Conservation (phyloP, 2,329 filamentous ascomycete species). For the Podosphaera aphanis region DNA sequence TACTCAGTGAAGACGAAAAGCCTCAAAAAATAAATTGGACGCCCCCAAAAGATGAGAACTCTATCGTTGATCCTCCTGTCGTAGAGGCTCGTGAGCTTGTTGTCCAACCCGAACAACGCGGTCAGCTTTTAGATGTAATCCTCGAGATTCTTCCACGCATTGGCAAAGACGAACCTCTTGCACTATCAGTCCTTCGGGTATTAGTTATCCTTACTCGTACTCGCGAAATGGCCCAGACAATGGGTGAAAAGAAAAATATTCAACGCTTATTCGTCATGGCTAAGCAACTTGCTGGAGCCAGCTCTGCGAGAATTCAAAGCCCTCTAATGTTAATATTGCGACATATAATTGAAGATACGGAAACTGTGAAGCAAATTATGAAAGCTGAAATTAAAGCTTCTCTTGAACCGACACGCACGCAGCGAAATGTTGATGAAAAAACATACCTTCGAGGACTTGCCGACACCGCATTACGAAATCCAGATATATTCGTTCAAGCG, state of each 20-base stretch:
- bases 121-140: slow-evolving; percentile 50
- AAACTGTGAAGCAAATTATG: slow-evolving; percentile 79
- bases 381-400: slow-evolving; percentile 62
- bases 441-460: slow-evolving; percentile 56
- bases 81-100: slow-evolving; percentile 36
- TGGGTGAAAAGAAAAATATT: slow-evolving; percentile 75
- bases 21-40: slow-evolving; percentile 54
- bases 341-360: slow-evolving; percentile 84
- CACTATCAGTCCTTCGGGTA: slow-evolving; percentile 60
- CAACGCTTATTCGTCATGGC: slow-evolving; percentile 85
- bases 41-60: slow-evolving; percentile 25
- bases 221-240: slow-evolving; percentile 45
- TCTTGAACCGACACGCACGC: slow-evolving; percentile 33
- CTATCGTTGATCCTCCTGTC: slow-evolving; percentile 28
- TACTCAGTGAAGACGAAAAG: slow-evolving; percentile 74
- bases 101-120: slow-evolving; percentile 40
- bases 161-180: slow-evolving; percentile 67
- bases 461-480: slow-evolving; percentile 57
- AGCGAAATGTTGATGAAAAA: slow-evolving; percentile 41
- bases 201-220: slow-evolving; percentile 71
- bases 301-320: slow-evolving; percentile 49
- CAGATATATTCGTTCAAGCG: slow-evolving; percentile 67
- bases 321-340: slow-evolving; percentile 53
- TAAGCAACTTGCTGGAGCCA: slow-evolving; percentile 64
- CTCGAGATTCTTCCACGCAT: slow-evolving; percentile 66